A percentile compares a stretch with the other conserved stretches of the same genome.
Evolutionary conservation across 495 filamentous ascomycete genomes (phyloP).

Genomic region (Neurospora sp.): DNA sequence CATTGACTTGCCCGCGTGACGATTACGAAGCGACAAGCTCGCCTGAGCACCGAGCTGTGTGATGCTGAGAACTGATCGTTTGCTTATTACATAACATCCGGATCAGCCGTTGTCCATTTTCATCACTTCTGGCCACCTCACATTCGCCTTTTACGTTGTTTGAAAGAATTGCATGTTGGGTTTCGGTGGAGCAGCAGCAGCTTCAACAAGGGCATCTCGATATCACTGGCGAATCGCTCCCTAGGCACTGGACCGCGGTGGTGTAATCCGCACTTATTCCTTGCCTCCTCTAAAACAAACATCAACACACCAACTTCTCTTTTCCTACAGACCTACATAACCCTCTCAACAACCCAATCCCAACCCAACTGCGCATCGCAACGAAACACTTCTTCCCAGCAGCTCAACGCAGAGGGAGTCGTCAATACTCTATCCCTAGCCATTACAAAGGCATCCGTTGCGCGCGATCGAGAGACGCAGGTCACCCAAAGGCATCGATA

Average conservation of each 20-base stretch:
- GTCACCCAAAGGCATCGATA: constrained; percentile 5
- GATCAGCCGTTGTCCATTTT: background rate
- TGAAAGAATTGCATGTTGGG: background rate
- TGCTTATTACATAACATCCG: background rate
- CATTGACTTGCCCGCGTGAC: constrained; percentile 20
- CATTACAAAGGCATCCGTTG: background rate
- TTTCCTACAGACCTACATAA: background rate
- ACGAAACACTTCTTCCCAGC: background rate
- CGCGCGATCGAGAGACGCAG: constrained; percentile 5
- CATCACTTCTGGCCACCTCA: background rate
- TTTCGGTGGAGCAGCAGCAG: background rate
- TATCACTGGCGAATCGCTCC: background rate
- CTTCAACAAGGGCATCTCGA: background rate
- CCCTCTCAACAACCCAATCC: background rate
- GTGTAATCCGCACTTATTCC: background rate
- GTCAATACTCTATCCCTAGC: background rate
- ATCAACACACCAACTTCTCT: background rate
- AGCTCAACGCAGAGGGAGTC: background rate
- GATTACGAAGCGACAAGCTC: background rate
- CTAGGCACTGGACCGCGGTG: background rate
- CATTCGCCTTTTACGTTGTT: background rate
- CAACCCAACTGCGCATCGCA: background rate
- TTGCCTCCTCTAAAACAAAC: background rate
- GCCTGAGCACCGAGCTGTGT: background rate
- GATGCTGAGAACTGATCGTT: background rate